Conservation (phyloP, 1,284 basidiomycete genomes). For the Trametes sp. region DNA sequence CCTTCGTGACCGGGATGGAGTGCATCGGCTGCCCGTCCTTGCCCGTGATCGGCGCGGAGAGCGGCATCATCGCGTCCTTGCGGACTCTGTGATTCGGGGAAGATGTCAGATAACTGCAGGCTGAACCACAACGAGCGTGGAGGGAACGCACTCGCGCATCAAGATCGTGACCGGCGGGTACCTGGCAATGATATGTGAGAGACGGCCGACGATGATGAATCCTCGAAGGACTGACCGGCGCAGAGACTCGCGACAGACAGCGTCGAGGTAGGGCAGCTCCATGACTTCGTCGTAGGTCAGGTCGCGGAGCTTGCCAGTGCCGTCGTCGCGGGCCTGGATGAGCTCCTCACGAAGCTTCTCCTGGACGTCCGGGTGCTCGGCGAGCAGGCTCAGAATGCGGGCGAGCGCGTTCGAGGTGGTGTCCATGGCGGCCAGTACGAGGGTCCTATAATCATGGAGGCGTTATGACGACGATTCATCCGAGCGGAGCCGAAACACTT, state of each 20-base stretch:
- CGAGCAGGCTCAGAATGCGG: conserved; percentile 35
- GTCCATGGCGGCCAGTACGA: conserved; percentile 39
- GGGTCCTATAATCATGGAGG: conserved; percentile 20
- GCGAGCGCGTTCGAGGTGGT: conserved; percentile 41
- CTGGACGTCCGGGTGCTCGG: conserved; percentile 15
- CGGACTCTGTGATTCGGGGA: conserved; percentile 7
- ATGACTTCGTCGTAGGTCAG: conserved; percentile 41
- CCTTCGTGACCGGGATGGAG: conserved; percentile 51
- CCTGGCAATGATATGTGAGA: background rate
- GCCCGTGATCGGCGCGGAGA: conserved; percentile 33
- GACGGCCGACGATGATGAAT: background rate
- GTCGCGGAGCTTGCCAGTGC: conserved; percentile 24
- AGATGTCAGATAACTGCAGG: no score
- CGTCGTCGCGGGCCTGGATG: conserved; percentile 27
- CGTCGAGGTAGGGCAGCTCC: conserved; percentile 43
- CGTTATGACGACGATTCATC: no score
- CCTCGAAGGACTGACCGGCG: conserved; percentile 29
- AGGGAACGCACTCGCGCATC: conserved; percentile 7
- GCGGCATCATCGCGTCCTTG: conserved; percentile 35
- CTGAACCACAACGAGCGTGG: no score
- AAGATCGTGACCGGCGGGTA: conserved; percentile 2
- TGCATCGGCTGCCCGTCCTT: conserved; percentile 44
- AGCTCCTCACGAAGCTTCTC: conserved; percentile 37
- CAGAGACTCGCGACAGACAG: conserved; percentile 43
- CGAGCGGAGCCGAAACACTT: background rate